Evolutionary conservation across 306 rosid genomes (phyloP), one percentile per base, ranked within the genome.

Genomic region (Prunus armeniaca): DNA sequence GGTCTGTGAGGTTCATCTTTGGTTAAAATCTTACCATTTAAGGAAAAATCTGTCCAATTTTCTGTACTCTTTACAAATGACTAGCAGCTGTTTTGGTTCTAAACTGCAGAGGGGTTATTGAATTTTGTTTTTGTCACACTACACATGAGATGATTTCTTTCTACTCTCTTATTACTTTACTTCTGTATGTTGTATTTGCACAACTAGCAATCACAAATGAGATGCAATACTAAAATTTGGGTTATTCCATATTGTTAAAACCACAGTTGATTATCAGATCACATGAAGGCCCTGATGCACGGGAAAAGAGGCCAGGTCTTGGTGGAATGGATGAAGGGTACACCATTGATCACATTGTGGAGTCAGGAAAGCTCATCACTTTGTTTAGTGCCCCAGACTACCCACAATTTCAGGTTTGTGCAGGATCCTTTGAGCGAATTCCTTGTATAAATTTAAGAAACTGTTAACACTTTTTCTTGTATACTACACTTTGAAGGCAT

Each of bases 271-370:
- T 93, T 77, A 89, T 93, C 67, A 91, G 98, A 84, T 93, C 98
- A 2, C 98, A 93, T 82, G 98, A 93, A 88, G 98, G 98, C 50
- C 98, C 98, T 24, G 98, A 93, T 86, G 98, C 98, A 9, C 81
- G 98, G 84, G 98, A 93, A 57, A 93, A 93, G 79, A 85, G 98
- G 86, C 86, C 89, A 72, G 96, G 91, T 63, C 86, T 93, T 71
- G 91, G 28, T 63, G 91, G 93, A 72, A 93, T 93, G 96, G 84
- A 83, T 64, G 86, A 86, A 74, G 98, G 98, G 6, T 93, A 93
- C 85, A 91, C 98, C 38, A 88, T 93, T 71, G 98, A 93, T 84
- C 98, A 93, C 82, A 62, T 86, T 76, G 98, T 93, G 79, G 95
- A 90, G 68, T 93, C 98, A 38, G 98, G 98, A 75, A 91, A 91